Base-by-base conservation (phyloP, 2,329 filamentous ascomycete genomes). In the Diplodia scrobiculata region DNA sequence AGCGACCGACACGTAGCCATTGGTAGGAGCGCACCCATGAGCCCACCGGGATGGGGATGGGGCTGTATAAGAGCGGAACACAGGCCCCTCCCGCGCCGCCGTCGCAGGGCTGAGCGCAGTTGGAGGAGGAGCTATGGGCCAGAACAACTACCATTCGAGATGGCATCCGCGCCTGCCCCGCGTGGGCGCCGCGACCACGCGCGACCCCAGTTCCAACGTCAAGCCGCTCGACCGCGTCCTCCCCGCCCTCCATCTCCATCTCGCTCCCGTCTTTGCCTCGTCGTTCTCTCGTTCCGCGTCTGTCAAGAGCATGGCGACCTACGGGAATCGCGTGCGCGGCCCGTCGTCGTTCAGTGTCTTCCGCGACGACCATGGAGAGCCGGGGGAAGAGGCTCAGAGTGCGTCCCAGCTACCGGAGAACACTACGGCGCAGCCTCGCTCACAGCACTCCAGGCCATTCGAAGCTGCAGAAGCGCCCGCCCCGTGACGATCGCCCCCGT, bases 1-100 rank as follows among this genome's bases (percentile, higher is more conserved):
- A 62, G 58, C 58, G 58, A 19, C 58, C 58, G 58, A 62, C 58
- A 62, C 58, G 58, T 62, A 62, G 58, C 58, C 48, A 62, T 62
- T 62, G 58, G 58, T 62, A 62, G 58, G 58, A 62, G 58, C 58
- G 55, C 38, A n/a, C 2, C 21, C 27, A 19, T 32, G 55, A 21
- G 32, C 55, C 55, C 55, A 59, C 55, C 45, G 13, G 14, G 58
- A 62, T 62, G 58, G 13, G 14, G 58, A 62, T 62, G 58, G 45
- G 58, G 41, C 58, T 62, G 58, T 62, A 62, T 62, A 62, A 62
- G 58, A 50, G 5, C 58, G 29, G 41, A 4, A 21, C 29, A 25
- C 58, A 50, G 58, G 45, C 58, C 41, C 45, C 27, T 62, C 58
- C 41, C 58, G 41, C 29, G 19, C 29, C 10, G 58, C 27, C 29